Conservation (phyloP, 2,329 filamentous ascomycete species). For the Hypoxylon sp. region DNA sequence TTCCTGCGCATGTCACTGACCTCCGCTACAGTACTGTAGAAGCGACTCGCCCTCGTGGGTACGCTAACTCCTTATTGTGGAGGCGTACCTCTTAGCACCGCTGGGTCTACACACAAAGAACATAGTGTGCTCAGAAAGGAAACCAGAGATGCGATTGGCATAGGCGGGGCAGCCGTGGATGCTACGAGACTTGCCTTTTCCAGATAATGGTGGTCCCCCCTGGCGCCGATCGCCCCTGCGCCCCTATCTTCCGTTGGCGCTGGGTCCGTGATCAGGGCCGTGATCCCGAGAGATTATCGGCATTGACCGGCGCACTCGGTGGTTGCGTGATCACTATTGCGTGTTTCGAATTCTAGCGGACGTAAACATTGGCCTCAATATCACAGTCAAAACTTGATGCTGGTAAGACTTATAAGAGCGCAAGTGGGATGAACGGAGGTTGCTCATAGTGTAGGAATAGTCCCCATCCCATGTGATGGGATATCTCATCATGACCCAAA, state of each 20-base stretch:
- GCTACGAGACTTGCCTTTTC: neutral
- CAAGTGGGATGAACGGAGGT: neutral
- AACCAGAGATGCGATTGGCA: too few species aligned
- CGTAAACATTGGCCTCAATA: too few species aligned
- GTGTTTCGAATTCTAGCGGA: neutral
- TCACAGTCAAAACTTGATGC: too few species aligned
- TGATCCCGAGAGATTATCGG: neutral
- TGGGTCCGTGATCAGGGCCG: neutral
- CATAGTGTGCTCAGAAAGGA: too few species aligned
- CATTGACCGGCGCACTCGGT: neutral
- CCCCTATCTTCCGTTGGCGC: neutral
- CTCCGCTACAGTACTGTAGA: constrained; percentile 2
- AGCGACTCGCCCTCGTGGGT: neutral
- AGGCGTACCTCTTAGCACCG: neutral
- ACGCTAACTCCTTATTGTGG: neutral
- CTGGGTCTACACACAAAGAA: too few species aligned
- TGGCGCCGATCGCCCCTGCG: neutral
- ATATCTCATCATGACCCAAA: neutral
- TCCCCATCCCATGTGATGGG: neutral
- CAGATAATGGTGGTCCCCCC: neutral
- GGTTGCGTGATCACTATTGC: neutral
- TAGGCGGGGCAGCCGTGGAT: neutral
- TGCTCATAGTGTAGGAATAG: neutral
- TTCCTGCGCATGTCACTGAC: too few species aligned
- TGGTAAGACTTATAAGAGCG: too few species aligned